Evolutionary conservation across 345 rosid species (phyloP).

Genomic region (Arabidopsis arenosa): DNA sequence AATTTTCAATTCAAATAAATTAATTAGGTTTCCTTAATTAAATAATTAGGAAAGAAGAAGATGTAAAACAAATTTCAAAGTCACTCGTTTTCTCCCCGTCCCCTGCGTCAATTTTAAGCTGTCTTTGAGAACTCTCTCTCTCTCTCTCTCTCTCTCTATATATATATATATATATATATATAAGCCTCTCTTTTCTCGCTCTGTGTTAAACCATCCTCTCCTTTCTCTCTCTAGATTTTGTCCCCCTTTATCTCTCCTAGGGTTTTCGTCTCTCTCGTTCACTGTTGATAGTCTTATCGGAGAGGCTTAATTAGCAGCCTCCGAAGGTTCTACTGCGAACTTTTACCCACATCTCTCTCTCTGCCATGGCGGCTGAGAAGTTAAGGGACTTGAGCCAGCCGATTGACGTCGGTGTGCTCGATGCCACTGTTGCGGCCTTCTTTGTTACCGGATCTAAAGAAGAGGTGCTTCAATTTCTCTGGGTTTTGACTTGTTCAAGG

Average conservation of each 20-base stretch:
- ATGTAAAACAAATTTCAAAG: conserved; percentile 44
- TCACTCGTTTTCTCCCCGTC: conserved; percentile 42
- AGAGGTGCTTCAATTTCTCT: conserved; percentile 66
- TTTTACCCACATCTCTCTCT: conserved; percentile 11
- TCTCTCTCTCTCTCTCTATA: background rate
- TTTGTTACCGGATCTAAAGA: conserved; percentile 99
- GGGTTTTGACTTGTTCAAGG: conserved; percentile 14
- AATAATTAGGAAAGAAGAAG: conserved; percentile 24
- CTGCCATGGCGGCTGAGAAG: conserved; percentile 94
- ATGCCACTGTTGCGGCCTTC: conserved; percentile 98
- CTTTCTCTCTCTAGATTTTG: conserved; percentile 47
- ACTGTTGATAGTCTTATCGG: conserved; percentile 46
- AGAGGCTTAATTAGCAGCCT: conserved; percentile 11
- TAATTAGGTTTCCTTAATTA: background rate
- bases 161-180: background rate
- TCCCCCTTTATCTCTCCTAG: conserved; percentile 52
- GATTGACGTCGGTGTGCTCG: conserved; percentile 88
- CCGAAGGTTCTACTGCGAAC: conserved; percentile 23
- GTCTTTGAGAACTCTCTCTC: conserved; percentile 48
- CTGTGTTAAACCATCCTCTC: conserved; percentile 12
- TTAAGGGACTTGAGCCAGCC: conserved; percentile 94
- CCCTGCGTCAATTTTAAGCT: conserved; percentile 90
- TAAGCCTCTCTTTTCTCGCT: conserved; percentile 25
- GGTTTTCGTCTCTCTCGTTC: conserved; percentile 54
- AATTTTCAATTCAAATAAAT: background rate